Percentiles rank a stretch among this genome's conserved stretches.
Conservation (phyloP, 768 basidiomycete genomes). For the Tubosaeta sp. region DNA sequence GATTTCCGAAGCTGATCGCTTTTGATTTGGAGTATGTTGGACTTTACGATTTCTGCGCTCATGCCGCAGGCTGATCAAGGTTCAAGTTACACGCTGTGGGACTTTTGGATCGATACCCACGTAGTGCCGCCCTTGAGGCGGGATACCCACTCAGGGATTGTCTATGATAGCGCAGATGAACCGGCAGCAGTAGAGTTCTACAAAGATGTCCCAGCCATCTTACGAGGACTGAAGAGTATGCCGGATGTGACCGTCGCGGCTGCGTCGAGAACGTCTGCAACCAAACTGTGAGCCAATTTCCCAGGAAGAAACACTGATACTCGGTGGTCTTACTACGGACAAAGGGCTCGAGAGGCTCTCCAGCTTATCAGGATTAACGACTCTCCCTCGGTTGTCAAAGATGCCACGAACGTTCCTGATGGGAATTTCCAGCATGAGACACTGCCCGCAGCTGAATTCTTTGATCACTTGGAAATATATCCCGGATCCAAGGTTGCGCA, state of each 20-base stretch:
- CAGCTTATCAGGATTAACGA: conserved; percentile 49
- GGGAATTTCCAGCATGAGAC: conserved; percentile 19
- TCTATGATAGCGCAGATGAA: conserved; percentile 21
- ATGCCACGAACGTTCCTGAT: conserved; percentile 6
- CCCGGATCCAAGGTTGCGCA: conserved; percentile 80
- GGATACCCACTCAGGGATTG: conserved; percentile 26
- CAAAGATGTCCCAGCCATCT: conserved; percentile 67
- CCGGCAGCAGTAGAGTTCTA: conserved; percentile 59
- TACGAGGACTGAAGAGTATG: conserved; percentile 48
- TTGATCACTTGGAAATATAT: conserved; percentile 72
- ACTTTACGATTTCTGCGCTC: too few relatives aligned
- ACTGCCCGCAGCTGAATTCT: conserved; percentile 53
- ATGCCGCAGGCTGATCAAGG: too few relatives aligned
- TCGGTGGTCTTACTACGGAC: background rate
- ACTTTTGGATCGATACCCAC: conserved; percentile 83
- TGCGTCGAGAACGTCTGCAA: conserved; percentile 69
- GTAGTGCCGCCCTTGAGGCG: conserved; percentile 55
- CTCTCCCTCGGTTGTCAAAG: conserved; percentile 33
- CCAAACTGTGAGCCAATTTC: conserved; percentile 51
- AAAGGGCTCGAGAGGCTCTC: conserved; percentile 76
- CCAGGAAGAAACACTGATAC: background rate
- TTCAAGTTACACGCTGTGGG: conserved; percentile 89
- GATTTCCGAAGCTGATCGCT: conserved; percentile 61
- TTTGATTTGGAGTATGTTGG: conserved; percentile 77
- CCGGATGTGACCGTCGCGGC: conserved; percentile 58